Percentiles rank a stretch among this genome's conserved stretches.
phyloP scores from a whole-genome alignment of 2,329 filamentous ascomycete species.

The Neofusicoccum cordaticola region DNA sequence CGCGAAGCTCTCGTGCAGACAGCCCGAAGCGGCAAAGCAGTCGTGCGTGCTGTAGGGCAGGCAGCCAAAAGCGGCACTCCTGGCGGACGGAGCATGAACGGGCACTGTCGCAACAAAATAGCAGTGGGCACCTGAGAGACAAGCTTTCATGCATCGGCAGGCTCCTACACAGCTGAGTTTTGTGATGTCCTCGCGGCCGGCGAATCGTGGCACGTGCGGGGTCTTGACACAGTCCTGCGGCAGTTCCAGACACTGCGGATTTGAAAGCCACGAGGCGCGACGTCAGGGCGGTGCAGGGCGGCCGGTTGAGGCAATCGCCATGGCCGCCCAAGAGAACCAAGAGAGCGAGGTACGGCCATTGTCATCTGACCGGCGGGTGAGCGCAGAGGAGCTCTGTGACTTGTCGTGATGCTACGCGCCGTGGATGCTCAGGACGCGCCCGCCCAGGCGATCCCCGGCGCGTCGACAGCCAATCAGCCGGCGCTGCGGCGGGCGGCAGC shows the following conservation, averaged over 20 bases:
- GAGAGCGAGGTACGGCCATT: slow-evolving; percentile 1
- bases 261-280: neutral
- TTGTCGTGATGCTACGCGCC: slow-evolving; percentile 15
- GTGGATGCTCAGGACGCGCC: neutral
- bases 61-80: neutral
- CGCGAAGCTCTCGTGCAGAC: neutral
- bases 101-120: slow-evolving; percentile 14
- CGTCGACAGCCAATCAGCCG: neutral
- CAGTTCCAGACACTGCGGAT: slow-evolving; percentile 5
- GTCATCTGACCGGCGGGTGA: neutral
- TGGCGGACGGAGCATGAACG: slow-evolving; percentile 1
- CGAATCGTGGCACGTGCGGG: neutral
- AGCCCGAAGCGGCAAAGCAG: neutral
- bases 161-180: neutral
- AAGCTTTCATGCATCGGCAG: slow-evolving; percentile 12
- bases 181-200: neutral
- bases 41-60: neutral
- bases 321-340: slow-evolving; percentile 4
- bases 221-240: slow-evolving; percentile 9
- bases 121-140: slow-evolving; percentile 3
- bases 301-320: neutral
- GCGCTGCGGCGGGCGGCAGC: neutral
- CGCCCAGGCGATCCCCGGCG: neutral
- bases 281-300: neutral
- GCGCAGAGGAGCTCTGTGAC: neutral